phyloP scores from a whole-genome alignment of 495 filamentous ascomycete species.

The Penicillium riverlandense region DNA sequence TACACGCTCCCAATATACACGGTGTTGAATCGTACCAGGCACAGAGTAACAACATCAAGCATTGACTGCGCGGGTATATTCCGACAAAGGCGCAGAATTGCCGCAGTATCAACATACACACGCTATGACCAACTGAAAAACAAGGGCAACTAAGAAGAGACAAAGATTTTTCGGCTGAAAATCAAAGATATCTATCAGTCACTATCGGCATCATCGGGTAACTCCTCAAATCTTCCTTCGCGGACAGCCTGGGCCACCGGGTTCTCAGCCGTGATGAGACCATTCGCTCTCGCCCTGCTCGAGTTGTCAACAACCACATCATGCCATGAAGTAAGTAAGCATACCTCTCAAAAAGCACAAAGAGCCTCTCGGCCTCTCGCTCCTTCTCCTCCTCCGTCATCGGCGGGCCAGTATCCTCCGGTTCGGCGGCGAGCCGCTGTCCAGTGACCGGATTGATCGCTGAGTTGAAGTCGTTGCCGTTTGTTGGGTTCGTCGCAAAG shows the following conservation, averaged over 20 bases:
- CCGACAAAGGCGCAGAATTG: too few relatives aligned
- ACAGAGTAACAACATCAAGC: too few relatives aligned
- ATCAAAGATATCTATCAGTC: slow-evolving; percentile 13
- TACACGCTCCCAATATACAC: too few relatives aligned
- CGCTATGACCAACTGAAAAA: too few relatives aligned
- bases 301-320: slow-evolving; percentile 8
- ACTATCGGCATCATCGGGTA: slow-evolving; percentile 36
- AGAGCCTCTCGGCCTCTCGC: slow-evolving; percentile 83
- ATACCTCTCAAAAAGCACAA: slow-evolving; percentile 91
- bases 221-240: slow-evolving; percentile 74
- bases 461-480: slow-evolving; percentile 22
- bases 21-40: too few relatives aligned
- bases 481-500: slow-evolving; percentile 30
- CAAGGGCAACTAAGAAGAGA: too few relatives aligned
- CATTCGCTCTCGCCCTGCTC: slow-evolving; percentile 70
- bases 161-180: too few relatives aligned
- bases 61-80: too few relatives aligned
- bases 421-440: slow-evolving; percentile 69
- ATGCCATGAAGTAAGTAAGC: background rate
- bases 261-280: slow-evolving; percentile 77
- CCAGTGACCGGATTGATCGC: slow-evolving; percentile 84
- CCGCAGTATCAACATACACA: too few relatives aligned
- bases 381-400: slow-evolving; percentile 94
- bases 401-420: slow-evolving; percentile 43
- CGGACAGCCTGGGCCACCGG: slow-evolving; percentile 70